Evolutionary conservation across 1,139 yeast genomes (phyloP).

Genomic region (Kodamaea arcana): DNA sequence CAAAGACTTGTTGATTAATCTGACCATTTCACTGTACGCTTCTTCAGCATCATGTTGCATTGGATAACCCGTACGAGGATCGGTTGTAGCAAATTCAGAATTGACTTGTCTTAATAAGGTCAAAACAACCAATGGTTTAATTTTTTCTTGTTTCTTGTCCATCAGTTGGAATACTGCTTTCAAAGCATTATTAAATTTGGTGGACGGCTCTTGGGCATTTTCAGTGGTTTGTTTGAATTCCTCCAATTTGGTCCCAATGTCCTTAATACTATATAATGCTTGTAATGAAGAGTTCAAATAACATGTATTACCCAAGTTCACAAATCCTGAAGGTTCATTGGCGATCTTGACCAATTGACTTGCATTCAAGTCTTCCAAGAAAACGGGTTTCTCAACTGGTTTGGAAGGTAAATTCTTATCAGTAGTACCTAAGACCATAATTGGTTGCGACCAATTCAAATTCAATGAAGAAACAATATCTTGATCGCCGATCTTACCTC

Average conservation of each 20-base stretch:
- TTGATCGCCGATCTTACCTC: constrained; percentile 81
- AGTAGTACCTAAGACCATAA: constrained; percentile 93
- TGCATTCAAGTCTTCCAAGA: constrained; percentile 66
- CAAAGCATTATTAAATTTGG: constrained; percentile 30
- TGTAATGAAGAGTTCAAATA: constrained; percentile 89
- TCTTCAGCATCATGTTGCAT: constrained; percentile 99
- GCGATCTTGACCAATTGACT: constrained; percentile 36
- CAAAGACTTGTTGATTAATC: constrained; percentile 47
- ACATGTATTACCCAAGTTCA: constrained; percentile 91
- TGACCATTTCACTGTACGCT: constrained; percentile 76
- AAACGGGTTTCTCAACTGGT: constrained; percentile 53
- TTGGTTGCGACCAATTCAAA: constrained; percentile 60
- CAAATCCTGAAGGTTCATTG: constrained; percentile 73
- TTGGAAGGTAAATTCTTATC: constrained; percentile 60
- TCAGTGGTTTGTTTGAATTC: constrained; percentile 8
- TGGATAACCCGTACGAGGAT: constrained; percentile 56
- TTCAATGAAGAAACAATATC: constrained; percentile 45
- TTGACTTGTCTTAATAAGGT: constrained; percentile 58
- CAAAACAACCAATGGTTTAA: constrained; percentile 54
- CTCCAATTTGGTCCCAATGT: constrained; percentile 38
- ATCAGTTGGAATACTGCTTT: constrained; percentile 45
- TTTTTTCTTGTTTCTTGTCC: constrained; percentile 43
- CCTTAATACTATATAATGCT: constrained; percentile 66
- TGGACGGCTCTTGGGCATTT: constrained; percentile 55
- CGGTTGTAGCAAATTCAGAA: constrained; percentile 87